phyloP scores from a whole-genome alignment of 768 basidiomycete species.

The Macrolepiota dolichaula region DNA sequence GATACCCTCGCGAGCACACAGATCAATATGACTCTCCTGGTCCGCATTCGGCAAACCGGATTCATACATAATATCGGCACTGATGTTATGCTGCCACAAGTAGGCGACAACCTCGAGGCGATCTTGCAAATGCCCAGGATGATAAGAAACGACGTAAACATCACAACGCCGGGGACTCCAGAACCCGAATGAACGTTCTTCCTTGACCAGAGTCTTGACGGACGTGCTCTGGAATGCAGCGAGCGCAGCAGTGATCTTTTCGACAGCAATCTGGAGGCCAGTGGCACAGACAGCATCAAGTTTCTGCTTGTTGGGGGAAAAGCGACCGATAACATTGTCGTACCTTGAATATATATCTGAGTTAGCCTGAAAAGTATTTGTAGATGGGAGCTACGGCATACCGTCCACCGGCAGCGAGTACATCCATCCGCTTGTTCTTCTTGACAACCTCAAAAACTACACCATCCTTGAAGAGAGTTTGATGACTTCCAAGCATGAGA shows the following conservation, averaged over 20 bases:
- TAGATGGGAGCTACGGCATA: conserved; percentile 24
- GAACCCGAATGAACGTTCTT: conserved; percentile 79
- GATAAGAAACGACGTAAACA: conserved; percentile 80
- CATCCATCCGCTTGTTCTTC: conserved; percentile 60
- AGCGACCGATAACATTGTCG: conserved; percentile 63
- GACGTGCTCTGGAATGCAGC: conserved; percentile 69
- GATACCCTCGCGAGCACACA: conserved; percentile 80
- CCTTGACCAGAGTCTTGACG: conserved; percentile 68
- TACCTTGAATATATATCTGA: conserved; percentile 45
- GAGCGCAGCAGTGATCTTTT: conserved; percentile 69
- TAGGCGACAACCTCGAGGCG: conserved; percentile 74
- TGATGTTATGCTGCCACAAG: conserved; percentile 80
- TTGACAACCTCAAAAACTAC: conserved; percentile 73
- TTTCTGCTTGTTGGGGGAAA: conserved; percentile 52
- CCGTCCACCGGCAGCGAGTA: conserved; percentile 83
- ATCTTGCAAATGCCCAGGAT: conserved; percentile 71
- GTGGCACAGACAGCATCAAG: conserved; percentile 59
- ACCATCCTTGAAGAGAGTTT: conserved; percentile 66
- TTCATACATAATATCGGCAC: conserved; percentile 88
- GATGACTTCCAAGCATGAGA: conserved; percentile 67
- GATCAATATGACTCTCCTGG: conserved; percentile 62
- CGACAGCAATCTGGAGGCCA: conserved; percentile 73
- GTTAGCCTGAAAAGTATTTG: not conserved
- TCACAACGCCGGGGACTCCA: conserved; percentile 91
- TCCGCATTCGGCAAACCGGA: conserved; percentile 59